phyloP scores from a whole-genome alignment of 345 rosid genomes.

The Hibiscus tridactylites region DNA sequence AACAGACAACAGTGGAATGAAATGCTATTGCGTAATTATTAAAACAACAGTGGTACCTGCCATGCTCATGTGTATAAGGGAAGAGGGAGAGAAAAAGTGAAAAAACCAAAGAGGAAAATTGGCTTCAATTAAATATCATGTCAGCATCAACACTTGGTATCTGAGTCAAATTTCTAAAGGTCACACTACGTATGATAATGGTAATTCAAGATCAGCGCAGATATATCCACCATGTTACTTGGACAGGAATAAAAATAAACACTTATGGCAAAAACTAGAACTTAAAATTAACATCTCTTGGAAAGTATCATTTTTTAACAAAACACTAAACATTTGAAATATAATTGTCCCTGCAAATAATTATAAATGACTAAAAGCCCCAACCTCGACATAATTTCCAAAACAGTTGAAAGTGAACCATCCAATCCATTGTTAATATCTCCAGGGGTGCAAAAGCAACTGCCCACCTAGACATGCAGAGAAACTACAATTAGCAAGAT shows the following conservation, averaged over 20 bases:
- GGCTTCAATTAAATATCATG: neutral
- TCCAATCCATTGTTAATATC: constrained; percentile 16
- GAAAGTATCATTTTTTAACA: constrained; percentile 9
- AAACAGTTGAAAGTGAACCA: constrained; percentile 26
- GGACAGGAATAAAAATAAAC: neutral
- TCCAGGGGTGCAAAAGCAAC: constrained; percentile 42
- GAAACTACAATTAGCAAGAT: constrained; percentile 15
- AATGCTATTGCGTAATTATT: neutral
- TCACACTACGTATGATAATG: neutral
- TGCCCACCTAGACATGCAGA: constrained; percentile 42
- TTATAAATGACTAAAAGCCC: constrained; percentile 8
- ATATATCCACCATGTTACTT: neutral
- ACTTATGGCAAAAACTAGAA: neutral
- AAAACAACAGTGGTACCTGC: too few relatives aligned
- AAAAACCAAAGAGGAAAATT: neutral
- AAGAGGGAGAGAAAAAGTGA: too few relatives aligned
- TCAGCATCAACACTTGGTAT: neutral
- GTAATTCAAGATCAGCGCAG: neutral
- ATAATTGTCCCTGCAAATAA: neutral
- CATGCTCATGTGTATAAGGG: neutral
- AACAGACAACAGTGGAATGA: neutral
- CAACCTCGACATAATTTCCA: constrained; percentile 53
- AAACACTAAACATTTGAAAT: neutral
- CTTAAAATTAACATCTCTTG: constrained; percentile 3
- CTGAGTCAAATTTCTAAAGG: neutral